phyloP scores from a whole-genome alignment of 768 basidiomycete genomes.

The Mycena kentingensis region DNA sequence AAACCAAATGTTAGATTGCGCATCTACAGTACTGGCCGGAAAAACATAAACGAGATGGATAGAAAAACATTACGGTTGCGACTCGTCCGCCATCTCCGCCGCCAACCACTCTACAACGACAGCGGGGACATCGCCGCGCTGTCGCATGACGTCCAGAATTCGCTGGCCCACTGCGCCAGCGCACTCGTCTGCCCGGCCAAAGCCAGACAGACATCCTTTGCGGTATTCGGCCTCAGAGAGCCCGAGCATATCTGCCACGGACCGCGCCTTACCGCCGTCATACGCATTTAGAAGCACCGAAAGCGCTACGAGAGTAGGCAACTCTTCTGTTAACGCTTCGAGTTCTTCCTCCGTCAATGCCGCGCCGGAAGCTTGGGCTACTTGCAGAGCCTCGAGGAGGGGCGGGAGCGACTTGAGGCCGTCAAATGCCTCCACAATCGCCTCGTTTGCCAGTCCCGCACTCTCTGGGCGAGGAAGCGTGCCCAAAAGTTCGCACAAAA shows the following conservation, averaged over 20 bases:
- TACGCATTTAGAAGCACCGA: conserved; percentile 63
- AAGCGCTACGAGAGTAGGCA: conserved; percentile 75
- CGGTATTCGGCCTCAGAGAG: conserved; percentile 67
- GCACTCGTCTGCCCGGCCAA: conserved; percentile 77
- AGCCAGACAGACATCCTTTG: conserved; percentile 69
- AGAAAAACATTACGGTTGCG: not conserved
- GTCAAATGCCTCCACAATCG: conserved; percentile 77
- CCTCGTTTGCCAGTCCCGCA: conserved; percentile 68
- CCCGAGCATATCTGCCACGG: conserved; percentile 57
- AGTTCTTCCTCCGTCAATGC: conserved; percentile 41
- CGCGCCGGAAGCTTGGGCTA: conserved; percentile 21
- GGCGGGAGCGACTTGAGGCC: conserved; percentile 58
- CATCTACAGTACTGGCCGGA: too few relatives aligned
- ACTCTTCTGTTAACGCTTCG: conserved; percentile 55
- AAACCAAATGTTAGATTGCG: too few relatives aligned
- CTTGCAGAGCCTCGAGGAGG: conserved; percentile 55
- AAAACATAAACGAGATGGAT: not conserved
- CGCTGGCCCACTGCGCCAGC: conserved; percentile 58
- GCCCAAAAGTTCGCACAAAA: conserved; percentile 61
- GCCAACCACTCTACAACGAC: conserved; percentile 54
- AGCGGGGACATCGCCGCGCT: conserved; percentile 32
- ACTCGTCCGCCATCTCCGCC: conserved; percentile 42
- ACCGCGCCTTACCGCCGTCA: conserved; percentile 36
- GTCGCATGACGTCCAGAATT: conserved; percentile 52
- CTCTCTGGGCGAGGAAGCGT: conserved; percentile 62